These are phyloP conservation scores for Zymoseptoria tritici DNA, from an alignment of 2,329 filamentous ascomycete genomes.

Conservation along the genomic window DNA sequence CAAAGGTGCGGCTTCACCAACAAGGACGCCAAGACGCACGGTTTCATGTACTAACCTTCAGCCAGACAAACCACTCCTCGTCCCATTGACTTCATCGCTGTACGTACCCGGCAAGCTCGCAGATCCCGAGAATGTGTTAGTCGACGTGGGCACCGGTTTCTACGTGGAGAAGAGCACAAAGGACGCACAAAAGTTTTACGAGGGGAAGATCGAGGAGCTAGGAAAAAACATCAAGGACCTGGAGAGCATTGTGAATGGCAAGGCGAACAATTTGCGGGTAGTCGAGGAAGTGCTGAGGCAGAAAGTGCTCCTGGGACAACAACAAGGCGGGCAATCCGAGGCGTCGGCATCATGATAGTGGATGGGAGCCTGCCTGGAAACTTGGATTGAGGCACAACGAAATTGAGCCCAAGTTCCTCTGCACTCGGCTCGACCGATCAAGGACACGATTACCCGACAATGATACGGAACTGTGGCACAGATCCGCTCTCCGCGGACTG, in stretches of 20 bases:
- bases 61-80: conserved; percentile 60
- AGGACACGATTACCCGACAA: background rate
- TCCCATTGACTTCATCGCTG: conserved; percentile 90
- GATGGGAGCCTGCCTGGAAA: background rate
- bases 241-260: conserved; percentile 62
- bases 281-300: conserved; percentile 72
- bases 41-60: conserved; percentile 1
- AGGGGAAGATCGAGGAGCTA: conserved; percentile 59
- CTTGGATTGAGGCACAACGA: background rate
- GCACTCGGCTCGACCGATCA: background rate
- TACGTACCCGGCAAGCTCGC: conserved; percentile 82
- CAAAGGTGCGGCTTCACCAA: conserved; percentile 21
- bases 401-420: background rate
- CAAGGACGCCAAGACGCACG: background rate
- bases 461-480: background rate
- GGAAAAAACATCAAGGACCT: conserved; percentile 58
- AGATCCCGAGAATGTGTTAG: conserved; percentile 68
- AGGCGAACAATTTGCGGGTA: conserved; percentile 75
- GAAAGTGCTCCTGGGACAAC: conserved; percentile 27
- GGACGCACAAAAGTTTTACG: conserved; percentile 61
- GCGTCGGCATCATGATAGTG: conserved; percentile 10
- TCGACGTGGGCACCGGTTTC: conserved; percentile 91
- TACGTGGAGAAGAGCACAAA: conserved; percentile 75
- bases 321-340: conserved; percentile 15
- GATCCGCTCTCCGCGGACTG: background rate